A percentile compares a stretch with the other conserved stretches of the same genome.
Evolutionary conservation across 306 rosid genomes (phyloP).

Genomic region (Bauhinia variegata): DNA sequence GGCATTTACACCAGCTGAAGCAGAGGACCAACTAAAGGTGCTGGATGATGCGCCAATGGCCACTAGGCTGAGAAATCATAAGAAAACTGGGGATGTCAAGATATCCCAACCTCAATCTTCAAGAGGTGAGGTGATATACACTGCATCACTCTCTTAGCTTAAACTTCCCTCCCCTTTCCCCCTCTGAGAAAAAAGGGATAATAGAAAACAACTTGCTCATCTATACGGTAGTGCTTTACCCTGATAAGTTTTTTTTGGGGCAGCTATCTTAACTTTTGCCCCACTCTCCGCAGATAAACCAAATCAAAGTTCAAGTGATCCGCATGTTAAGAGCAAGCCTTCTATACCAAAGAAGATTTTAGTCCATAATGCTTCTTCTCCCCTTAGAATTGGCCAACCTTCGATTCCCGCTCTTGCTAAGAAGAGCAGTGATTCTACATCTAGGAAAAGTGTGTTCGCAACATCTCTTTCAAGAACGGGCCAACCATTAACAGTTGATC

Average conservation of each 20-base stretch:
- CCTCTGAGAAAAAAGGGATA: no score
- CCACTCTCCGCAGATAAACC: slow-evolving; percentile 10
- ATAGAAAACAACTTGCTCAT: no score
- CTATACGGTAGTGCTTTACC: no score
- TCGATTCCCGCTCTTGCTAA: background rate
- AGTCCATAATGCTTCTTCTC: background rate
- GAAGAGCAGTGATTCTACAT: background rate
- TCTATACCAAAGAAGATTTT: background rate
- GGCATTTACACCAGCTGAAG: background rate
- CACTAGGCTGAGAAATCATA: background rate
- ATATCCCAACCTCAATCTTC: background rate
- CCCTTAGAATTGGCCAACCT: background rate
- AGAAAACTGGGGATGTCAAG: background rate
- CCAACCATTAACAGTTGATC: no score
- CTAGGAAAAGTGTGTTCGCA: no score
- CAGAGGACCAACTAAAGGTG: background rate
- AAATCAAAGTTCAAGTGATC: background rate
- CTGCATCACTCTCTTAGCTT: no score
- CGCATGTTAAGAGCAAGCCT: background rate
- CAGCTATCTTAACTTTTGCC: background rate
- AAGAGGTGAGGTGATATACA: background rate
- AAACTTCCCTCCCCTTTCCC: no score
- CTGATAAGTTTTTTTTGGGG: no score
- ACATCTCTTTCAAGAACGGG: no score
- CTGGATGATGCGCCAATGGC: background rate